Evolutionary conservation across 139 green algal species (phyloP), one percentile per base, ranked within the genome.

Genomic region (Pleodorina starrii): DNA sequence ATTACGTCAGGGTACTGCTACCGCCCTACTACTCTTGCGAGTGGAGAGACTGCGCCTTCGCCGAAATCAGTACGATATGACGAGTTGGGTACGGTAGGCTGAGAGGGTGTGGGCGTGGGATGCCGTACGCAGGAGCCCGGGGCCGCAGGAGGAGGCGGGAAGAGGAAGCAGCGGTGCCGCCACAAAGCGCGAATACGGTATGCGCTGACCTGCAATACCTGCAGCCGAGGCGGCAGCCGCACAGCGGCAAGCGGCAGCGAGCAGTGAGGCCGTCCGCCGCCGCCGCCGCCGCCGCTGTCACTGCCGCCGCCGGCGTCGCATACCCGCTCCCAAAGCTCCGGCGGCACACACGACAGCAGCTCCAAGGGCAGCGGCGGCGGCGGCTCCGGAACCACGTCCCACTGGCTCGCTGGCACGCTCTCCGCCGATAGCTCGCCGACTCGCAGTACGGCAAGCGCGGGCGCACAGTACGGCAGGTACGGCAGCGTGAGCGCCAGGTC

Each of bases 401-500:
- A 87, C 5, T 63, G 81, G 5, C 36, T 35, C 11, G 7, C n/a
- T 42, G 81, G 7, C 60, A 78, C 43, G 25, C 43, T 46, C 43
- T 87, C 81, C 2, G 42, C 16, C 60, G 81, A 78, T 6, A 87
- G 60, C 81, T 87, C 59, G 60, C 81, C 81, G 10, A 77, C 81
- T 29, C 36, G 17, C 12, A 87, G 81, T 14, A 59, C 59, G 38
- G 57, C 71, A 19, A 87, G 81, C 42, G 63, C 81, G 29, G 57
- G 38, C 0, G 59, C 51, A 43, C 32, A 40, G 59, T 77, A 77
- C 40, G 60, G 60, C 25, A 87, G 12, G 42, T 63, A 63, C 17
- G 81, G 81, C 81, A 87, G 40, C 43, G 59, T 74, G 14, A 87
- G 81, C 7, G 59, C 40, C 17, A 77, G 42, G 16, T 87, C 81